Base-by-base conservation (phyloP, 1,139 yeast genomes). In the Taphrina betulina region DNA sequence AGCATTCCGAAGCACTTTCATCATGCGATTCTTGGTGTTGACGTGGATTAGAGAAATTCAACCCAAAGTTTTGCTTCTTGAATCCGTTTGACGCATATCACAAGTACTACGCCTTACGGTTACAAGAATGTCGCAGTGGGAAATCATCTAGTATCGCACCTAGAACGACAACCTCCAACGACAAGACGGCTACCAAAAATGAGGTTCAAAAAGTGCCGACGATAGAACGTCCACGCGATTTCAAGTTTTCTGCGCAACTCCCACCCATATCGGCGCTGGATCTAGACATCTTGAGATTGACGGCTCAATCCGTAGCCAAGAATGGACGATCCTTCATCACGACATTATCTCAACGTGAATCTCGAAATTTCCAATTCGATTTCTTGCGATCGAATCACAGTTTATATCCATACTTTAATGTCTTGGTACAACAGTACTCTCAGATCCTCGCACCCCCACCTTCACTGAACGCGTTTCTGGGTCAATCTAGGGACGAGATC, bases 351-450 rank as follows among this genome's bases (percentile, higher is more conserved):
- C 77, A 75, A 59, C 71, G 75, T 58, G 69, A 68, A 12, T 68
- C 67, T 10, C 73, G 77, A 48, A 71, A 75, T 34, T 74, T 75
- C 3, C 88, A 84, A 65, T 86, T 85, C 68, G 88, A 80, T 40
- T 92, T 92, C 66, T 67, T 89, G 34, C 71, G 78, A 16, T 69
- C 74, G 1, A 66, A 68, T 0, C 95, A 90, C 68, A 79, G 92
- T 0, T 71, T 87, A 53, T 69, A 87, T 66, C 62, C 66, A 0
- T 64, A 82, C n/a, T 89, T 78, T 66, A 64, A 66, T 40, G 67
- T 67, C 14, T 80, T 78, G 60, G 71, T 84, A 5, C 67, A 71
- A 1, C 94, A 86, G 65, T 90, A 86, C 67, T 68, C 68, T 57
- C 64, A 63, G 7, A 68, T 81, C 0, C 61, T 78, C 3, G 64